phyloP scores from a whole-genome alignment of 1,284 basidiomycete genomes.

The Boletus subluridellus region DNA sequence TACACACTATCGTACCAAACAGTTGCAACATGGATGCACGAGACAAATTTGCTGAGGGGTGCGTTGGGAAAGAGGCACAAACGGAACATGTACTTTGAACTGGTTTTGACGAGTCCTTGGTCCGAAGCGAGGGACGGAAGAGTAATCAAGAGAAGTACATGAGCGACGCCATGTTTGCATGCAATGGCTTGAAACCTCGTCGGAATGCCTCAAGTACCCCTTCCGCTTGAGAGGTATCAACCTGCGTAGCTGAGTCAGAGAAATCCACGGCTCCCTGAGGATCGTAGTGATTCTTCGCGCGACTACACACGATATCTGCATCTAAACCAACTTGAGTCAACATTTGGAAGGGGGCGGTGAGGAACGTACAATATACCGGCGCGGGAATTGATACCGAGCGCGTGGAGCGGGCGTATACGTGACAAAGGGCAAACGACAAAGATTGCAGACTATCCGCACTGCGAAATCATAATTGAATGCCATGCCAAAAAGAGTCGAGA shows the following conservation, averaged over 20 bases:
- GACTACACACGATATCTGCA: slow-evolving; percentile 78
- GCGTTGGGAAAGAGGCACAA: not conserved
- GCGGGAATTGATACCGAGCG: slow-evolving; percentile 82
- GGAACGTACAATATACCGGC: slow-evolving; percentile 73
- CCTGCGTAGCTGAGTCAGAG: slow-evolving; percentile 48
- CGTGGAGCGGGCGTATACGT: slow-evolving; percentile 78
- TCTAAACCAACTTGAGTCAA: slow-evolving; percentile 41
- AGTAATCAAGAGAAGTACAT: slow-evolving; percentile 63
- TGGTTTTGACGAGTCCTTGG: not conserved
- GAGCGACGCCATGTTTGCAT: slow-evolving; percentile 44
- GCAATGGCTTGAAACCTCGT: slow-evolving; percentile 54
- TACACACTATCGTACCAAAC: slow-evolving; percentile 1
- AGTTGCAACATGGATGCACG: not conserved
- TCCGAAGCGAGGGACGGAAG: not conserved
- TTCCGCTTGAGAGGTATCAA: slow-evolving; percentile 40
- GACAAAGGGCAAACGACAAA: slow-evolving; percentile 72
- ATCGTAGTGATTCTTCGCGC: slow-evolving; percentile 78
- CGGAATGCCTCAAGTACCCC: slow-evolving; percentile 52
- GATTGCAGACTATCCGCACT: slow-evolving; percentile 67
- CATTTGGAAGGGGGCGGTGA: not conserved
- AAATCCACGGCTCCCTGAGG: slow-evolving; percentile 54
- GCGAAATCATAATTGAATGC: slow-evolving; percentile 11
- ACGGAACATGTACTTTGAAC: not conserved
- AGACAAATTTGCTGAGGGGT: not conserved
- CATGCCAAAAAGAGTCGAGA: not conserved